Evolutionary conservation across 176 grass and related monocot species (phyloP), one percentile per base, ranked within the genome.

Genomic region (Oryza coarctata): DNA sequence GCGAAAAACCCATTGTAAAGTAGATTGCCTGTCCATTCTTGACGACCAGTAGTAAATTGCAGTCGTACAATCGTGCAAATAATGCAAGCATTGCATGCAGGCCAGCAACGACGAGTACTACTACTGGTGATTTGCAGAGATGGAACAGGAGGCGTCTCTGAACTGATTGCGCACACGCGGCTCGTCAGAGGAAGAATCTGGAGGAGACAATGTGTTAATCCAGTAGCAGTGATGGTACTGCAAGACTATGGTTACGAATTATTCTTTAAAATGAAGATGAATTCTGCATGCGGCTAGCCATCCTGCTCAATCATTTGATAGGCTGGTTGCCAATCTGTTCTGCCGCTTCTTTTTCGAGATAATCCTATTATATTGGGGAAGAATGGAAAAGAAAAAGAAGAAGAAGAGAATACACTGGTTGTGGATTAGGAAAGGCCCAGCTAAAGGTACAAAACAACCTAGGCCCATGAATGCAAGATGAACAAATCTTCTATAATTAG

Each of bases 1-100:
- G 36, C 68, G 0, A 25, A 32, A 20, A 55, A 22, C 50, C 20
- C 18, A 9, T 55, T 20, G 20, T 18, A 5, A 55, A 71, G 73
- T 60, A 63, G 72, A 40, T 87, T 77, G 72, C 79, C 50, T 50
- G 72, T 63, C 85, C 85, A 76, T 47, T 81, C 63, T 58, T 22
- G 45, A 38, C 70, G 39, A 63, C 13, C 3, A 45, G 13, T 6
- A 40, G 31, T 79, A 30, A 45, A 63, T 36, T 38, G 40, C 23
- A 22, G 71, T 62, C 41, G 61, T 67, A 22, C 9, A 10, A 8
- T 52, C 5, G 2, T 22, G 63, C 38, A 25, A 71, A 43, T 71
- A 28, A 71, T 44, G 6, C 50, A n/a, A 22, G 50, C 50, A 45
- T 1, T 3, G 43, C 43, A 45, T 45, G 43, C 43, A 45, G 2